Evolutionary conservation across 2,329 filamentous ascomycete genomes (phyloP).

Genomic region (Fusarium hostae): DNA sequence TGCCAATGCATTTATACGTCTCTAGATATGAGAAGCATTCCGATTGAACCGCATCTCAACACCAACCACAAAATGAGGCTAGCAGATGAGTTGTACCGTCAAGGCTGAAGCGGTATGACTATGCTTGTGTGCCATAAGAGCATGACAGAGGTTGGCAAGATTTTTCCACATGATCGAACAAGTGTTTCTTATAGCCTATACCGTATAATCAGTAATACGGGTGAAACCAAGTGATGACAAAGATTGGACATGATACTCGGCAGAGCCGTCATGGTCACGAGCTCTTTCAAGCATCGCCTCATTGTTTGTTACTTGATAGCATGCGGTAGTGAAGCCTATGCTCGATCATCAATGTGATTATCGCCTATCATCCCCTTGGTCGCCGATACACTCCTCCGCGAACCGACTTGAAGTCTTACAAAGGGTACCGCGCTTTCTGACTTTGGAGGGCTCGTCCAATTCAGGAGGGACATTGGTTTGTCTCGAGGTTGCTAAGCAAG

Average conservation of each 20-base stretch:
- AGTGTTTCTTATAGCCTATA: neutral
- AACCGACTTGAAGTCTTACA: neutral
- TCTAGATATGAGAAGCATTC: neutral
- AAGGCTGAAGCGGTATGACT: neutral
- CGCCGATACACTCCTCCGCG: neutral
- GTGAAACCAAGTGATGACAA: slow-evolving; percentile 10
- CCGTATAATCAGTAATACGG: slow-evolving; percentile 1
- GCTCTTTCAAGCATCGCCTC: neutral
- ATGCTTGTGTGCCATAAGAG: slow-evolving; percentile 13
- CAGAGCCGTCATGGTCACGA: neutral
- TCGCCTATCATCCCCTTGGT: neutral
- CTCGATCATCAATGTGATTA: neutral
- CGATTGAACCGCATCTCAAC: neutral
- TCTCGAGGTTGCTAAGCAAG: neutral
- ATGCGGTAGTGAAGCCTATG: neutral
- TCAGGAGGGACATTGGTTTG: neutral
- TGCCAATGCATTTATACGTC: neutral
- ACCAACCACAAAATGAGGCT: neutral
- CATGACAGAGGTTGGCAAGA: neutral
- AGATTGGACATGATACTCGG: neutral
- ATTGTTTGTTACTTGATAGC: neutral
- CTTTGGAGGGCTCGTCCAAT: neutral
- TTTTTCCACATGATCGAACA: slow-evolving; percentile 14
- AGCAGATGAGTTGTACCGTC: neutral
- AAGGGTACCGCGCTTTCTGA: neutral